Conservation (phyloP, 1,139 yeast species). For the Taphrina betulina region DNA sequence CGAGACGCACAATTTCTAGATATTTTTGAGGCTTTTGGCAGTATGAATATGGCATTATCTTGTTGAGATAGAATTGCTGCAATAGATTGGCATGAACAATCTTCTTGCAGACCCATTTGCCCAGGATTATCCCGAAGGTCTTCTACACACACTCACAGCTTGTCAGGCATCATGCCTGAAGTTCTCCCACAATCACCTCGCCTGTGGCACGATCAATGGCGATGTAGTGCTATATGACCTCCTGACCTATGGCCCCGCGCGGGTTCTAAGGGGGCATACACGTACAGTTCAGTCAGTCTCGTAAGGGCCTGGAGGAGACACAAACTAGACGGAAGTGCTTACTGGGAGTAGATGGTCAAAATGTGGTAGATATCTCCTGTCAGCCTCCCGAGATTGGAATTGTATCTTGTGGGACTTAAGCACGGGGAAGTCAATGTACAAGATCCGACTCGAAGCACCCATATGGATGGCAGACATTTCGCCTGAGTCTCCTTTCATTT, state of each 20-base stretch:
- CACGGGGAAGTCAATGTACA: conserved; percentile 49
- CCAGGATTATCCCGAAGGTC: conserved; percentile 85
- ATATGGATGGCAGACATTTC: conserved; percentile 67
- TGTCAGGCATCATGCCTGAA: conserved; percentile 75
- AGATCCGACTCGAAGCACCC: conserved; percentile 63
- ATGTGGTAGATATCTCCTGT: conserved; percentile 67
- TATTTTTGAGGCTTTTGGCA: no score
- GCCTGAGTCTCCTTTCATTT: conserved; percentile 56
- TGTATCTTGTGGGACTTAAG: conserved; percentile 77
- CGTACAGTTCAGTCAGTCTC: conserved; percentile 69
- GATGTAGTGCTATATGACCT: conserved; percentile 74
- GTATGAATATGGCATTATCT: no score
- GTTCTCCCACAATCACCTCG: conserved; percentile 81
- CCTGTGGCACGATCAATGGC: conserved; percentile 82
- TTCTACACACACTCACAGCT: conserved; percentile 62
- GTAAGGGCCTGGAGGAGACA: conserved; percentile 35
- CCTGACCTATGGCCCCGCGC: conserved; percentile 61
- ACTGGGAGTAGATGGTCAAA: conserved; percentile 58
- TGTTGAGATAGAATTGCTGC: no score
- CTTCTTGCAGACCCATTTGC: conserved; percentile 90
- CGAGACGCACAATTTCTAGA: no score
- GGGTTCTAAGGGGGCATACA: conserved; percentile 61
- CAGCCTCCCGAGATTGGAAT: conserved; percentile 84
- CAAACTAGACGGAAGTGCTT: no score
- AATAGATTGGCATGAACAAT: conserved; percentile 78